A percentile compares a stretch with the other conserved stretches of the same genome.
These are phyloP conservation scores for Buddleja alternifolia DNA, from an alignment of 257 asterid genomes.

Conservation along the genomic window DNA sequence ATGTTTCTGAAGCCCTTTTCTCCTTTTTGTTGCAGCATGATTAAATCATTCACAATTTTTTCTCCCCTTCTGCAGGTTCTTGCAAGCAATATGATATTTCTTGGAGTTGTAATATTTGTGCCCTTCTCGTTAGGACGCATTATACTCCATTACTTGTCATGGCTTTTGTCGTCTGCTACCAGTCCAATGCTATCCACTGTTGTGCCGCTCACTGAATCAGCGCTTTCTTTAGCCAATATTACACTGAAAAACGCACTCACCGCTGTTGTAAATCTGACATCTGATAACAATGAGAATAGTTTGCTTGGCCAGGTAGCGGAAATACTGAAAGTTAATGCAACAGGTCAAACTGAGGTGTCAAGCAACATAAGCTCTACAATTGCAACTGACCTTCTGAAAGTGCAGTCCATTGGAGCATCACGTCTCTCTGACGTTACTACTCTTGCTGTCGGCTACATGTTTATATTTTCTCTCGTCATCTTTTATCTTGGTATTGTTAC, in stretches of 20 bases:
- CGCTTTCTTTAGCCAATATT: slow-evolving; percentile 80
- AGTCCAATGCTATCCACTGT: slow-evolving; percentile 80
- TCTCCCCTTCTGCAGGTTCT: slow-evolving; percentile 73
- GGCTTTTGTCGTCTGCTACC: slow-evolving; percentile 82
- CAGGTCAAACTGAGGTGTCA: slow-evolving; percentile 54
- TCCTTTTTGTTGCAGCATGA: slow-evolving; percentile 1
- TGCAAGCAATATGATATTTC: slow-evolving; percentile 98
- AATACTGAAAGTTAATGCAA: slow-evolving; percentile 63
- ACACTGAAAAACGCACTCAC: slow-evolving; percentile 77
- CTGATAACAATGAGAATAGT: slow-evolving; percentile 56
- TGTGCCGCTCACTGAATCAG: slow-evolving; percentile 85
- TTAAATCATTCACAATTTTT: slow-evolving; percentile 4
- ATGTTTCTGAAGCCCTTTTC: background rate
- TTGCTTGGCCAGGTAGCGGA: slow-evolving; percentile 73
- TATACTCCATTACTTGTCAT: slow-evolving; percentile 64
- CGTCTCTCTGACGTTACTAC: slow-evolving; percentile 95
- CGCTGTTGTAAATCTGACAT: slow-evolving; percentile 78
- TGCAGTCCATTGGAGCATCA: slow-evolving; percentile 64
- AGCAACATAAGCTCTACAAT: slow-evolving; percentile 60
- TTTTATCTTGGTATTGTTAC: slow-evolving; percentile 83
- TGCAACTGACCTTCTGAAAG: slow-evolving; percentile 65
- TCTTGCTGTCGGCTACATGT: slow-evolving; percentile 94
- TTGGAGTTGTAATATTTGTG: slow-evolving; percentile 83
- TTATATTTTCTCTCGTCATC: slow-evolving; percentile 73
- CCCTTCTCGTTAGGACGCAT: slow-evolving; percentile 90